Evolutionary conservation across 306 rosid species (phyloP).

Genomic region (Vigna hirtella): DNA sequence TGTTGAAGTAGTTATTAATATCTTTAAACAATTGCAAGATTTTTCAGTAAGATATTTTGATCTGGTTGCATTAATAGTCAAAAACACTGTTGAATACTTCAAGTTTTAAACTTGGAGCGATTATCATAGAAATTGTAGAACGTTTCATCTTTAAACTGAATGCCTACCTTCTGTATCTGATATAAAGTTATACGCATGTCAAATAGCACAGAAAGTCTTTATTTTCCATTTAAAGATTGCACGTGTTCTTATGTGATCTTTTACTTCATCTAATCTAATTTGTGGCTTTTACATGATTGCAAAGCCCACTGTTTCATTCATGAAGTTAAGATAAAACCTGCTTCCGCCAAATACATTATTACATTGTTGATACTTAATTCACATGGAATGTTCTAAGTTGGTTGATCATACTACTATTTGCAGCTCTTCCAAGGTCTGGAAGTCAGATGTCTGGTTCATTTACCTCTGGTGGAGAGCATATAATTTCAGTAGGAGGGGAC

Average conservation of each 20-base stretch:
- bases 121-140: neutral
- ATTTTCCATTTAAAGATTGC: constrained; percentile 16
- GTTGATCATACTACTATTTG: constrained; percentile 37
- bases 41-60: neutral
- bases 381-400: constrained; percentile 36
- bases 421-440: constrained; percentile 77
- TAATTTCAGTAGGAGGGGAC: constrained; percentile 82
- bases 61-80: neutral
- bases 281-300: constrained; percentile 3
- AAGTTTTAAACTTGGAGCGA: neutral
- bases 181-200: neutral
- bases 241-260: constrained; percentile 7
- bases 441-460: constrained; percentile 85
- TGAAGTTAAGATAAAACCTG: constrained; percentile 3
- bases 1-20: constrained; percentile 6
- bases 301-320: neutral
- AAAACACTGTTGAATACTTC: neutral
- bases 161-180: neutral
- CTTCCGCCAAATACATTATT: neutral
- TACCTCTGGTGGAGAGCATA: constrained; percentile 63
- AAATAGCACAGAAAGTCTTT: constrained; percentile 4
- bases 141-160: neutral
- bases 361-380: neutral
- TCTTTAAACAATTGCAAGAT: neutral
- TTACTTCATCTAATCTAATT: neutral